Conservation (phyloP, 306 rosid genomes). For the Fragaria nilgerrensis region DNA sequence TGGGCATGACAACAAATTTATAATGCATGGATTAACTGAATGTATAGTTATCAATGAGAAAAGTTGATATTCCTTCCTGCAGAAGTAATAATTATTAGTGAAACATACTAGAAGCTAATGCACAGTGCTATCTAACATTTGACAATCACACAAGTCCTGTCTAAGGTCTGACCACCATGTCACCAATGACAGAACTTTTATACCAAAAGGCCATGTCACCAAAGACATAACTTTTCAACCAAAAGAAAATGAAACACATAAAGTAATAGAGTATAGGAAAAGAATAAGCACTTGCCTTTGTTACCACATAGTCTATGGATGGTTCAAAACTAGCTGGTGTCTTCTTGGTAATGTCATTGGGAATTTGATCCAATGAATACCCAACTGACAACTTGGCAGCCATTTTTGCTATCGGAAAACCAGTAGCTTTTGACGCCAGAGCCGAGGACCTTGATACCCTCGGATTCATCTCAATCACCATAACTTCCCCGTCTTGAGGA, state of each 20-base stretch:
- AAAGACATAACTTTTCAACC: neutral
- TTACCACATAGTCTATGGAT: constrained; percentile 95
- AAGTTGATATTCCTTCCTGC: neutral
- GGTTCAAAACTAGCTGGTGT: constrained; percentile 98
- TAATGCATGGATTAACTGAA: neutral
- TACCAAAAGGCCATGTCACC: neutral
- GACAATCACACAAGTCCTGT: neutral
- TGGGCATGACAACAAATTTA: neutral
- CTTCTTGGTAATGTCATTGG: constrained; percentile 87
- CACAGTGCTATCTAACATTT: neutral
- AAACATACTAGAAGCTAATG: constrained; percentile 1
- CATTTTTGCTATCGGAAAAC: constrained; percentile 96
- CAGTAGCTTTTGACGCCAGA: constrained; percentile 88
- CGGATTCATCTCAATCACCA: constrained; percentile 99
- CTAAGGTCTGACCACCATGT: neutral
- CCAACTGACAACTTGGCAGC: constrained; percentile 92
- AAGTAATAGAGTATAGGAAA: neutral
- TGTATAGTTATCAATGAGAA: too few species aligned
- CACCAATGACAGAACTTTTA: neutral
- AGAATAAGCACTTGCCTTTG: constrained; percentile 56
- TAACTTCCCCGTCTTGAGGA: constrained; percentile 76
- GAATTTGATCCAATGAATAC: constrained; percentile 87
- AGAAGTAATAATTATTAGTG: neutral
- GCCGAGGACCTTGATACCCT: constrained; percentile 97
- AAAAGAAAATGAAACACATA: neutral